Evolutionary conservation across 768 basidiomycete genomes (phyloP).

Genomic region (Lentinus tigrinus): DNA sequence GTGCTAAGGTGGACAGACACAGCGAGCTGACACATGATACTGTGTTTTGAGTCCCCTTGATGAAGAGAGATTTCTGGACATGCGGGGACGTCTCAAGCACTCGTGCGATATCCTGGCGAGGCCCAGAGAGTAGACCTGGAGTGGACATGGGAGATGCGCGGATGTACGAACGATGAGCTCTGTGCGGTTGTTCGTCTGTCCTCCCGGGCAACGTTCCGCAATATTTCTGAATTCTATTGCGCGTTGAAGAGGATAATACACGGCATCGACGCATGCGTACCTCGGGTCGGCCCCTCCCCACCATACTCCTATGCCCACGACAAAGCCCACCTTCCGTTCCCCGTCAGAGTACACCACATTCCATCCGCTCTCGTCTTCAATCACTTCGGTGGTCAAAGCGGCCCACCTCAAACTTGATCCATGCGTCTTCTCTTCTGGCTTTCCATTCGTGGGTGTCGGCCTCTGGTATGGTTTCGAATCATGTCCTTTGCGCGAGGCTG

Average conservation of each 20-base stretch:
- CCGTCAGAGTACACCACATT: constrained; percentile 84
- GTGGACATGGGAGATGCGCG: neutral
- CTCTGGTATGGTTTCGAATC: too few relatives aligned
- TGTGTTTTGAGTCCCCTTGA: constrained; percentile 89
- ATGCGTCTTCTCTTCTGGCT: too few relatives aligned
- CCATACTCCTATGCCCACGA: constrained; percentile 88
- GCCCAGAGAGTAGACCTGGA: too few relatives aligned
- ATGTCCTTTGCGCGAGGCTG: too few relatives aligned
- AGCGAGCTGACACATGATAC: constrained; percentile 61
- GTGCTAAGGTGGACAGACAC: too few relatives aligned
- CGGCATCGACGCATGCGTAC: constrained; percentile 32
- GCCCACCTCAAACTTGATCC: neutral
- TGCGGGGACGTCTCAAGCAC: constrained; percentile 72
- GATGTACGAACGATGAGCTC: constrained; percentile 66
- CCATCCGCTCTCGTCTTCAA: constrained; percentile 30
- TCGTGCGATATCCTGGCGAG: constrained; percentile 74
- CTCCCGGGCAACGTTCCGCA: constrained; percentile 78
- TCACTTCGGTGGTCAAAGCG: constrained; percentile 7
- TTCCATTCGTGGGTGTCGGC: too few relatives aligned
- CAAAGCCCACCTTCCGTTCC: constrained; percentile 70
- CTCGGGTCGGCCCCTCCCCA: constrained; percentile 72
- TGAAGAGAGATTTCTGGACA: constrained; percentile 54
- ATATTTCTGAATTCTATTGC: constrained; percentile 78
- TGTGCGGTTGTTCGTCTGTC: constrained; percentile 85
- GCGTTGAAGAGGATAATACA: too few relatives aligned